Evolutionary conservation across 805 yeast genomes (phyloP).

Genomic region (Yarrowia osloensis): DNA sequence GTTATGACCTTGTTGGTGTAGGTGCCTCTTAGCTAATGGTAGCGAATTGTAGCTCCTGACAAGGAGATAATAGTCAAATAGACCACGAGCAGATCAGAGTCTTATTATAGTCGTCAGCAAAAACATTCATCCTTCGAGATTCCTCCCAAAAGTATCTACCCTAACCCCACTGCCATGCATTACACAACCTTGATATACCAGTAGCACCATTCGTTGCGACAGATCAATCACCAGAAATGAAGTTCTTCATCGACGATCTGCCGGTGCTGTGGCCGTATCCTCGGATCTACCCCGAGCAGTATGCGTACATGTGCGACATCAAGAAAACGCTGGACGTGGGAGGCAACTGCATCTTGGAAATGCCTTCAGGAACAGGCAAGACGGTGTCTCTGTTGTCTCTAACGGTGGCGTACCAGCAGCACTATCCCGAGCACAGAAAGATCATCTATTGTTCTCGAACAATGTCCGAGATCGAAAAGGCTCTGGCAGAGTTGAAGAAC

Average conservation of each 20-base stretch:
- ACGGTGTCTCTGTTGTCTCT: conserved; percentile 88
- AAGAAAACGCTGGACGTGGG: conserved; percentile 93
- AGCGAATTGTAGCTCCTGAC: too few species aligned
- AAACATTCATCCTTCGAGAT: not conserved
- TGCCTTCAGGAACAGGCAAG: conserved; percentile 99
- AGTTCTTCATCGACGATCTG: conserved; percentile 90
- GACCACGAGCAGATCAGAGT: too few species aligned
- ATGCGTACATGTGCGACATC: conserved; percentile 95
- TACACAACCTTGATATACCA: conserved; percentile 15
- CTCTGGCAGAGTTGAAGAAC: conserved; percentile 83
- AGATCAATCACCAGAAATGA: conserved; percentile 46
- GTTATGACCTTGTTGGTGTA: not conserved
- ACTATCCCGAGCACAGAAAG: conserved; percentile 89
- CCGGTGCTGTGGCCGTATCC: conserved; percentile 97
- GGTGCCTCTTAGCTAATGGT: not conserved
- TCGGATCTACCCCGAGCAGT: conserved; percentile 95
- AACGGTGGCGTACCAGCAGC: conserved; percentile 93
- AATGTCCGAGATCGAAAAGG: conserved; percentile 98
- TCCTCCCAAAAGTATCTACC: not conserved
- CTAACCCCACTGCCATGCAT: not conserved
- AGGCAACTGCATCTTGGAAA: conserved; percentile 93
- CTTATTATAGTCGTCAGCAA: too few species aligned
- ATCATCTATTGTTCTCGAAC: conserved; percentile 98
- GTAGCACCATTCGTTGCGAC: conserved; percentile 1
- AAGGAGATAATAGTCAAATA: too few species aligned